Base-by-base conservation (phyloP, 495 filamentous ascomycete genomes). In the Mytilinidion resinicola region DNA sequence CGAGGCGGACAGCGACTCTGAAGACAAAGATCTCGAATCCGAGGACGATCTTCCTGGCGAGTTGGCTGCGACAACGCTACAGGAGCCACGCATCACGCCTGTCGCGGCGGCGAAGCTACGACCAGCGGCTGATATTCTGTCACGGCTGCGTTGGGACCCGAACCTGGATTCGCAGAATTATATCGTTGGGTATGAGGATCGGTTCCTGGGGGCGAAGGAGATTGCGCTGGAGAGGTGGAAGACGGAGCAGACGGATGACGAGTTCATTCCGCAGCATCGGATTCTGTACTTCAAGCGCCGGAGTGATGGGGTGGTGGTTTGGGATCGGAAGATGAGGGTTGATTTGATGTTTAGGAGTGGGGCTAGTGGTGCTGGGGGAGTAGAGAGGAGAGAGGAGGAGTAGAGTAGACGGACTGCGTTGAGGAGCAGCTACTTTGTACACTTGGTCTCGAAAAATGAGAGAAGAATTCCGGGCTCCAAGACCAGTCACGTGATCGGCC, bases 181-280 rank as follows among this genome's bases (percentile, higher is more conserved):
- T 66, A 62, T 89, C 7, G 79, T 92, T 43, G 89, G 85, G 0
- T 91, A 91, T 60, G 78, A 85, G 53, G 89, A 93, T 64, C 78
- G 89, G 11, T 91, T 90, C 55, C 60, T 79, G 9, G 88, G 87
- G 0, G 73, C 76, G 9, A 75, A 80, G 63, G 87, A 91, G 70
- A 80, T 82, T 53, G 65, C 73, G 6, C 70, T 90, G 9, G 78
- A 78, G 47, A 73, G 74, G 34, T 92, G 89, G 88, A 88, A 85
- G 72, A 80, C 72, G 17, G 88, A 92, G 57, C 76, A 82, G 43
- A 91, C 87, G 25, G 85, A 92, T 60, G 85, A 92, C 62, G 89
- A 91, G 59, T 92, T 90, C 65, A 91, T 92, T 61, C 89, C 89
- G 8, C 80, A 86, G 71, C 89, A 92, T 71, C 78, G 89, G 4